phyloP scores from a whole-genome alignment of 164 flowering plant species.

The Houttuynia cordata region DNA sequence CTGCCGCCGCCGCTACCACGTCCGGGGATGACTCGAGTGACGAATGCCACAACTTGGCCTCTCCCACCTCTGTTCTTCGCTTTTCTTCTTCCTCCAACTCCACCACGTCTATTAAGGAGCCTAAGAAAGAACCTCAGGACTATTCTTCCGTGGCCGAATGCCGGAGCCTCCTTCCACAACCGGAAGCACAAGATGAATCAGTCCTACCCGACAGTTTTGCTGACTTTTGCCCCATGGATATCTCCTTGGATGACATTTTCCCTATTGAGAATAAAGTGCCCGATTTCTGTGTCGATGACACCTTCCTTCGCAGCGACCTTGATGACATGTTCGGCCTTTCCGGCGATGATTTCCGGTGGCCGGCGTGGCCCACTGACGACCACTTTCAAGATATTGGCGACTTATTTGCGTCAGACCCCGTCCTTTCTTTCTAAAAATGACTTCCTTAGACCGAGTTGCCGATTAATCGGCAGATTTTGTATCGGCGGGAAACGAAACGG shows the following conservation, averaged over 20 bases:
- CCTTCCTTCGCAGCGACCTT: slow-evolving; percentile 10
- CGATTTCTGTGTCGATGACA: slow-evolving; percentile 14
- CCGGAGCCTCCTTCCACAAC: background rate
- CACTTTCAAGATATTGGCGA: slow-evolving; percentile 68
- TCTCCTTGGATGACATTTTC: slow-evolving; percentile 22
- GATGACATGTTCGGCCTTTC: slow-evolving; percentile 9
- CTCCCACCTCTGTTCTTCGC: slow-evolving; percentile 65
- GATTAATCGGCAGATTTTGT: slow-evolving; percentile 9
- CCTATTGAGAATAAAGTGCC: slow-evolving; percentile 17
- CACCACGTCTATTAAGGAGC: slow-evolving; percentile 3
- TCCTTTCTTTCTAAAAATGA: background rate
- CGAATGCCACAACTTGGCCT: slow-evolving; percentile 35
- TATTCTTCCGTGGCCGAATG: too few species aligned
- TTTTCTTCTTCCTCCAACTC: slow-evolving; percentile 15
- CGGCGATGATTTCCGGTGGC: slow-evolving; percentile 10
- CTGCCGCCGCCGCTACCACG: slow-evolving; percentile 9
- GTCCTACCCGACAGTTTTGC: background rate
- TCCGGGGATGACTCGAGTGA: slow-evolving; percentile 45
- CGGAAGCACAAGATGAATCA: slow-evolving; percentile 12
- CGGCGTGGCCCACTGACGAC: slow-evolving; percentile 24
- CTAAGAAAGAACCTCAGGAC: too few species aligned
- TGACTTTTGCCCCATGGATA: slow-evolving; percentile 23
- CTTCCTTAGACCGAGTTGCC: slow-evolving; percentile 2
- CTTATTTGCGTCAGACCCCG: slow-evolving; percentile 48
- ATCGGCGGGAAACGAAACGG: slow-evolving; percentile 3